Evolutionary conservation across 1,284 basidiomycete genomes (phyloP).

Genomic region (Apiotrichum akiyoshidainum): DNA sequence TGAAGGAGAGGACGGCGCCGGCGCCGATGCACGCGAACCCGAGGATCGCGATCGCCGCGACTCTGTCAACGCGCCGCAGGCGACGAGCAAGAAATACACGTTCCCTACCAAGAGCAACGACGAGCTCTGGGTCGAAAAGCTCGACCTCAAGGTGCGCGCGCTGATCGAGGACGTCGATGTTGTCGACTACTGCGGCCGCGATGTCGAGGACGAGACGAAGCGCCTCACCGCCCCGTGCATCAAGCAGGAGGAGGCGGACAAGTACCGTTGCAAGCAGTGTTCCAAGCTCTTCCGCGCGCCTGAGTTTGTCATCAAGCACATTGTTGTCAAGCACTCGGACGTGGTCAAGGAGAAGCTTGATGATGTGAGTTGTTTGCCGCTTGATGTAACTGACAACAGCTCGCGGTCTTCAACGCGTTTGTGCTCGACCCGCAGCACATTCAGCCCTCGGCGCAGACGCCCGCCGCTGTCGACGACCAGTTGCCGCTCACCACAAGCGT

Average conservation of each 20-base stretch:
- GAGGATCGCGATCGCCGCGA: constrained; percentile 33
- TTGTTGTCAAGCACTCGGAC: constrained; percentile 82
- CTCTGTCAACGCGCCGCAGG: constrained; percentile 1
- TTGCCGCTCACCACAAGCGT: constrained; percentile 23
- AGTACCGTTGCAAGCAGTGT: constrained; percentile 91
- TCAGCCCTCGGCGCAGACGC: constrained; percentile 58
- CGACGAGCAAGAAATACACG: constrained; percentile 16
- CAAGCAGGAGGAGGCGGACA: constrained; percentile 91
- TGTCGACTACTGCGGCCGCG: constrained; percentile 80
- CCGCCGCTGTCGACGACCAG: constrained; percentile 47
- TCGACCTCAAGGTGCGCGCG: constrained; percentile 54
- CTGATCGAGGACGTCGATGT: constrained; percentile 63
- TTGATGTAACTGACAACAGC: constrained; percentile 51
- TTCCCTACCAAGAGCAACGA: constrained; percentile 56
- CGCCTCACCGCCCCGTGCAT: constrained; percentile 72
- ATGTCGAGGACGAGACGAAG: constrained; percentile 77
- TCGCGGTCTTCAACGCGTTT: constrained; percentile 87
- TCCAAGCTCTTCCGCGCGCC: constrained; percentile 93
- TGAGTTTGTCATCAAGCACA: constrained; percentile 91
- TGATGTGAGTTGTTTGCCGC: constrained; percentile 33
- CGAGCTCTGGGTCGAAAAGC: constrained; percentile 78
- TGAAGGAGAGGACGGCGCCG: constrained; percentile 2
- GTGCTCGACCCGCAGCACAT: constrained; percentile 87
- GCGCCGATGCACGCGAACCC: constrained; percentile 62
- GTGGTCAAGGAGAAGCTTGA: constrained; percentile 56